Base-by-base conservation (phyloP, 139 green algal species). In the Raphidocelis subcapitata region DNA sequence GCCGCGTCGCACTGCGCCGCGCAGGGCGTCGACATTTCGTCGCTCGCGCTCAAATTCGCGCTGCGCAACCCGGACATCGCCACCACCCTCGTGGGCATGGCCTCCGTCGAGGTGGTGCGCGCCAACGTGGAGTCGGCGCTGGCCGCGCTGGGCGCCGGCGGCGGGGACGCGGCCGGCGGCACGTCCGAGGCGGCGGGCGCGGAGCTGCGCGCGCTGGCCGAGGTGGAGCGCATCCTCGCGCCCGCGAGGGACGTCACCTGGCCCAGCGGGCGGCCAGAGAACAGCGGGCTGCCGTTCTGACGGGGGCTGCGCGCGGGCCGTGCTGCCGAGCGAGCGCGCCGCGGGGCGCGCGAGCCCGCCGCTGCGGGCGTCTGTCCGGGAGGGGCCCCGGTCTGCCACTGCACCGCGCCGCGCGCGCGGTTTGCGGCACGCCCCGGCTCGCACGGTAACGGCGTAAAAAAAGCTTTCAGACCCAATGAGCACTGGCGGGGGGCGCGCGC, bases 21-120 rank as follows among this genome's bases (percentile, higher is more conserved):
- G 0, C 33, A 62, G 1, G 87, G 86, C 3, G 66, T 84, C 21
- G 80, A 89, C 74, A 73, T 97, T 5, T 35, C 87, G 0, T 74
- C 81, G 60, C 74, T 97, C 29, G 92, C 88, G 1, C 65, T 97
- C 24, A 81, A 82, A 63, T 79, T 88, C 37, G 78, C 81, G 0
- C 54, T 97, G 46, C 85, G 70, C 61, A 81, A 84, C 37, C 72
- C 69, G 21, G 62, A 68, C 63, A 89, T 98, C 37, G 67, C 89
- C 1, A 88, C 87, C 14, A 91, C 81, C 12, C 84, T 98, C 1
- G 87, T 98, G 18, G 92, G 93, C 66, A 92, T 97, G 84, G 74
- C 64, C 60, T 89, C 67, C 15, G 47, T n/a, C 1, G 72, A 88
- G 20, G 60, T 90, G 72, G 92, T 97, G 64, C 65, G 64, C 1